Evolutionary conservation across 2,329 filamentous ascomycete species (phyloP), one percentile per base, ranked within the genome.

Genomic region (Domatiomyces globalis): DNA sequence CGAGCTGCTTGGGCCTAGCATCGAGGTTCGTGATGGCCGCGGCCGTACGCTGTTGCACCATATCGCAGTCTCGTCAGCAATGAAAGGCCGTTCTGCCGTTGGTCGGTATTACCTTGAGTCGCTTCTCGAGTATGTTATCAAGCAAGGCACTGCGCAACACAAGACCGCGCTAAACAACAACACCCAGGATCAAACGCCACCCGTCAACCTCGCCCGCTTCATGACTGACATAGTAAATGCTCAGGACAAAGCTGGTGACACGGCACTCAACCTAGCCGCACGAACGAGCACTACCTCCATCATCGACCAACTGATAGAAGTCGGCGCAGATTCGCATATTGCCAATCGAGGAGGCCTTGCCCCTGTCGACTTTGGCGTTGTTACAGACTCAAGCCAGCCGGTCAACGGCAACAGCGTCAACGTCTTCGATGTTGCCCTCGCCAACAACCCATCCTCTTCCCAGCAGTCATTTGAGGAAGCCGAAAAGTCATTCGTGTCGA

Each of bases 201-300:
- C 69, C 43, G 94, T 96, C 68, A 87, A 85, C 20, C 77, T 98
- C 49, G 89, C 87, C 27, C 82, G 87, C 39, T 98, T 98, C 69
- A 94, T 98, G 79, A 87, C 85, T 47, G 89, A 96, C 64, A 94
- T 98, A 66, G 90, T 98, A 54, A 96, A 98, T 62, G 84, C 89
- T 0, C 85, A 90, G 61, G 92, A 98, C 67, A 88, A 89, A 62
- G 85, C 85, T 33, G 92, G 92, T 0, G 94, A 98, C 63, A 98
- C 92, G 0, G 92, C 92, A 0, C 73, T 98, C 18, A 95, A 95
- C 60, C 83, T 96, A 56, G 92, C 90, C 1, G 89, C 92, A 1
- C 78, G 92, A 55, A 94, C 95, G 59, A 87, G 88, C 19, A 96
- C 95, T 65, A 78, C 85, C 51, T 94, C 87, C 61, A 95, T 98